Evolutionary conservation across 148 eudicot species (phyloP), one percentile per base, ranked within the genome.

Genomic region (Dianthus caryophyllus): DNA sequence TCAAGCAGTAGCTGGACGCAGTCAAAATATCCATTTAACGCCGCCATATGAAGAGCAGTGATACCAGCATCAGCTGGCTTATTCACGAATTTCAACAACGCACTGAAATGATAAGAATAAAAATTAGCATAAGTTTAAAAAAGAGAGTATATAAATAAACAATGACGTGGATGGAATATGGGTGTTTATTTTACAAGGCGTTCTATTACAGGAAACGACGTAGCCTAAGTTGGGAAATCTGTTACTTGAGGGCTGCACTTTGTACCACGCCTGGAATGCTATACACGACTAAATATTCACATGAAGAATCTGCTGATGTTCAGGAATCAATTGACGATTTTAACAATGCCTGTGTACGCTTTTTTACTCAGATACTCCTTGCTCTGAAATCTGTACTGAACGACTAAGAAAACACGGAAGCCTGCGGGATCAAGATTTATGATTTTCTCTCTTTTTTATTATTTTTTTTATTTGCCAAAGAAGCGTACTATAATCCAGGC

Each of bases 41-140:
- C 96, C 75, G 97, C 97, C 96, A 94, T 94, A 67, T 94, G 99
- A 73, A 94, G 99, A 70, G 99, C 93, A 39, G 99, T 94, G 69
- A 88, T 86, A 69, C 99, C 99, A 82, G 97, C 96, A 80, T 94
- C 99, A 67, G 99, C 96, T 71, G 90, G 90, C 79, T 88, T 90
- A 76, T 88, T 94, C 70, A 94, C 87, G 80, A 88, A 94, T 78
- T 84, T 90, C 49, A 83, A 80, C 81, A 94, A 71, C 41, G 90
- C 91, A 79, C 98, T 93, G 88, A 69, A 78, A 69, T 41, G 49
- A 51, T 59, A 66, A 66, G 47, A 39, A 29, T 64, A 18, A 62
- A 50, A 9, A 65, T 62, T 31, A 64, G 48, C 47, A 36, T 24
- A 56, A 56, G 27, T 20, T 15, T 10, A 9, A 17, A 17, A 52